A percentile compares a stretch with the other conserved stretches of the same genome.
phyloP scores from a whole-genome alignment of 176 grass and related monocot genomes.

The Guadua angustifolia region DNA sequence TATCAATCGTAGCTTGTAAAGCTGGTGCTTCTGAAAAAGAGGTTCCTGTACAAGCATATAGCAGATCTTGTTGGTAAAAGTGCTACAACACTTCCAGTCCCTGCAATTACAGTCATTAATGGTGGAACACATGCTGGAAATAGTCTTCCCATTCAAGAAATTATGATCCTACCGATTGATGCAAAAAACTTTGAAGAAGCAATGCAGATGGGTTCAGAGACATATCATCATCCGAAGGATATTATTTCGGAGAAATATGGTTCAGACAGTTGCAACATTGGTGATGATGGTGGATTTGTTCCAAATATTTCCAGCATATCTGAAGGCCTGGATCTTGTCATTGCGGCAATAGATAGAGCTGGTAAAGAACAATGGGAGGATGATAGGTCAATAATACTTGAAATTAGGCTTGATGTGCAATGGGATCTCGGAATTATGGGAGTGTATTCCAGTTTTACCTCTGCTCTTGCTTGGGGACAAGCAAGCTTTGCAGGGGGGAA shows the following conservation, averaged over 20 bases:
- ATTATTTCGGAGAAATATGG: conserved; percentile 77
- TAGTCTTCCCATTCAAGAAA: conserved; percentile 81
- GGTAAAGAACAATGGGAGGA: too few species aligned
- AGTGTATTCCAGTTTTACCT: too few species aligned
- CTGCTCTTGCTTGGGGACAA: too few species aligned
- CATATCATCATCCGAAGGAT: conserved; percentile 94
- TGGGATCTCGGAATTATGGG: too few species aligned
- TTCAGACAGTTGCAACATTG: conserved; percentile 74
- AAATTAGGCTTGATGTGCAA: too few species aligned
- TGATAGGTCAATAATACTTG: too few species aligned
- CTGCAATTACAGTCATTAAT: conserved; percentile 87
- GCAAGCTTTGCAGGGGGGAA: too few species aligned
- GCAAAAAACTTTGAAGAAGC: conserved; percentile 91
- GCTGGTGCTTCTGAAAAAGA: too few species aligned
- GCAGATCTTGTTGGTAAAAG: conserved; percentile 92
- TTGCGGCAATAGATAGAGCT: conserved; percentile 88
- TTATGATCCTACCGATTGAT: conserved; percentile 91
- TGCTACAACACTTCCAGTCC: conserved; percentile 70
- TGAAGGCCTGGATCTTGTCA: conserved; percentile 89
- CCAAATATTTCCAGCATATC: conserved; percentile 94
- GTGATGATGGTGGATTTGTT: conserved; percentile 90
- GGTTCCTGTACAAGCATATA: conserved; percentile 98
- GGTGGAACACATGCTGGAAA: conserved; percentile 91
- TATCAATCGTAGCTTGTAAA: too few species aligned
- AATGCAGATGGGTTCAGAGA: conserved; percentile 92